These are phyloP conservation scores for Pilasporangium apinafurcum DNA, from an alignment of 352 stramenopile genomes.

Conservation along the genomic window DNA sequence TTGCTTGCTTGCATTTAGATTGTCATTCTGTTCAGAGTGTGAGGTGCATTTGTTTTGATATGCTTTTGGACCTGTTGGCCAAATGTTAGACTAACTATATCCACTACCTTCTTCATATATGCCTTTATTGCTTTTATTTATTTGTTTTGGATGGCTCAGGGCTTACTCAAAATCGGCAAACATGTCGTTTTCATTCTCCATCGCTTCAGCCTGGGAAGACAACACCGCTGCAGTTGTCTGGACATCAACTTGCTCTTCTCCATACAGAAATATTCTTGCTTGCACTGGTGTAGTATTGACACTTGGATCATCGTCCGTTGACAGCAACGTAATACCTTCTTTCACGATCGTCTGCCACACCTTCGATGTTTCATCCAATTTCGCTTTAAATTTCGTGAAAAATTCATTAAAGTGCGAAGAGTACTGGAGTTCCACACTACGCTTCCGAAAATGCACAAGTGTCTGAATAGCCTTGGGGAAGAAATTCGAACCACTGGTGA, in stretches of 20 bases:
- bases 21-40: no score
- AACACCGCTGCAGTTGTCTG: slow-evolving; percentile 35
- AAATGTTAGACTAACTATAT: no score
- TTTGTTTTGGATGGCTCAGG: neutral
- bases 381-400: slow-evolving; percentile 41
- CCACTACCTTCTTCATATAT: neutral
- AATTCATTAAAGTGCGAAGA: slow-evolving; percentile 73
- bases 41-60: no score
- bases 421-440: slow-evolving; percentile 67
- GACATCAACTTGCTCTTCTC: slow-evolving; percentile 44
- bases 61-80: no score
- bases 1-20: neutral
- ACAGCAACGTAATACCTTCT: slow-evolving; percentile 57
- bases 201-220: slow-evolving; percentile 50
- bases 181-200: slow-evolving; percentile 74
- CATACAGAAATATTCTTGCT: slow-evolving; percentile 51
- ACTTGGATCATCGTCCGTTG: slow-evolving; percentile 44
- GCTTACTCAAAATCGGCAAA: slow-evolving; percentile 76
- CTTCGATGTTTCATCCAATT: slow-evolving; percentile 31
- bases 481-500: slow-evolving; percentile 42
- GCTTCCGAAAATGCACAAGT: slow-evolving; percentile 61
- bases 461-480: slow-evolving; percentile 66
- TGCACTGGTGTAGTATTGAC: slow-evolving; percentile 37
- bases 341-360: slow-evolving; percentile 48
- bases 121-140: no score